Percentiles rank a stretch among this genome's conserved stretches.
phyloP scores from a whole-genome alignment of 139 green algal genomes.

The Tetraselmis striata region DNA sequence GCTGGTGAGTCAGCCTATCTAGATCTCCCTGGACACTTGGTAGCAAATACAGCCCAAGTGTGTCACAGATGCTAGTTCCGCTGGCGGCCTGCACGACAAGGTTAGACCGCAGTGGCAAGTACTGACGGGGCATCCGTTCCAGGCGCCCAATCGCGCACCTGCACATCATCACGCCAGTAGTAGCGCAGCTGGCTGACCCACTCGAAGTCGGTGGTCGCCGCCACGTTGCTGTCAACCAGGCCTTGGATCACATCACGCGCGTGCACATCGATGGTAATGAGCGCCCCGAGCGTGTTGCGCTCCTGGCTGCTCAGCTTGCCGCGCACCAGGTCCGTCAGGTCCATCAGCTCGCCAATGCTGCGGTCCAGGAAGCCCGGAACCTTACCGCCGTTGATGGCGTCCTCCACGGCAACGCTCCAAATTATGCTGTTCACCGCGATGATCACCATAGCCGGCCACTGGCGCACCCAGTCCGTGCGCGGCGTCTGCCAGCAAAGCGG shows the following conservation, averaged over 20 bases:
- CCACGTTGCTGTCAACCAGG: background rate
- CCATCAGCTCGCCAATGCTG: slow-evolving; percentile 47
- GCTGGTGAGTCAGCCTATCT: too few species aligned
- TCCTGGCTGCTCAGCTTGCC: slow-evolving; percentile 48
- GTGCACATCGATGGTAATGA: slow-evolving; percentile 80
- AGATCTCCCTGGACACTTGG: too few species aligned
- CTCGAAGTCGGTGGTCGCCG: slow-evolving; percentile 57
- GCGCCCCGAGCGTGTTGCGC: slow-evolving; percentile 60
- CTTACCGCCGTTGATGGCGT: slow-evolving; percentile 15
- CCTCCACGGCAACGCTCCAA: slow-evolving; percentile 17
- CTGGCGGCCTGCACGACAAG: too few species aligned
- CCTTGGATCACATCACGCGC: slow-evolving; percentile 54
- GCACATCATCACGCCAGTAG: slow-evolving; percentile 74
- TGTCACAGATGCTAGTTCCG: too few species aligned
- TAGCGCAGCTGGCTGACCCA: slow-evolving; percentile 72
- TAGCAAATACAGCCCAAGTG: too few species aligned
- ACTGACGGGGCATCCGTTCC: too few species aligned
- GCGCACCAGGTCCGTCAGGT: slow-evolving; percentile 66
- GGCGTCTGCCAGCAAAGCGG: too few species aligned
- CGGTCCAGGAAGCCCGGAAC: slow-evolving; percentile 1
- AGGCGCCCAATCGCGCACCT: too few species aligned
- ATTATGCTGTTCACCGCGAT: background rate
- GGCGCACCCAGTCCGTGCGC: slow-evolving; percentile 61
- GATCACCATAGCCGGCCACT: slow-evolving; percentile 78
- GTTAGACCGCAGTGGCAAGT: too few species aligned